Base-by-base conservation (phyloP, 768 basidiomycete genomes). In the Phylloporus arenicola region DNA sequence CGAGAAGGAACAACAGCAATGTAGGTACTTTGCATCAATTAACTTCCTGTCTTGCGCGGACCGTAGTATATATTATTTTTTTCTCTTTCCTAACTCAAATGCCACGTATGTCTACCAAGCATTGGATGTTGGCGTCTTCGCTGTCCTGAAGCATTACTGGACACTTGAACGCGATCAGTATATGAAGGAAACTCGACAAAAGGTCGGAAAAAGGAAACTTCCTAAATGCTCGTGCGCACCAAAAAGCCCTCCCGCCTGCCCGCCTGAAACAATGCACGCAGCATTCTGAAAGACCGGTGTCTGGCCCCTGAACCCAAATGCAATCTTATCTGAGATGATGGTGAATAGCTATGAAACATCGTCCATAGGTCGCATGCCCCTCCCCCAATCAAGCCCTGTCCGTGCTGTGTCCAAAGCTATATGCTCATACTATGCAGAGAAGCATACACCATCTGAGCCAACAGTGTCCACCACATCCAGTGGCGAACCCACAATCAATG, bases 41-140 rank as follows among this genome's bases (percentile, higher is more conserved):
- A 24, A 24, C 30, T 31, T 11, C 8, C 25, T 24, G 3, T 24
- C 24, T 27, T 9, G 25, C 25, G 8, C 25, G 25, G 25, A 27
- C 25, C 8, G 25, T 24, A 24, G 25, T 24, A 24, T 24, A 24
- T 24, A 3, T 24, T 5, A 24, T 24, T 24, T 24, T 24, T 5
- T 24, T 5, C 22, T 24, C 22, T 24, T 5, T 3, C 22, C 5
- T 24, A 5, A 24, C 22, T 24, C 22, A 5, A 24, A 58, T 31
- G 4, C 46, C 4, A 58, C 49, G 3, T 49, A 58, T 48, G 22
- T 53, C 1, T 74, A 71, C 41, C 76, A 77, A 52, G 72, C 70
- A 1, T 68, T 75, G 20, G 74, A 77, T 53, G 65, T 77, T 33
- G 70, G 70, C 3, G 59, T 66, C 20, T 73, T 72, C 31, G 44